Evolutionary conservation across 2,329 filamentous ascomycete genomes (phyloP), one percentile per base, ranked within the genome.

Genomic region (Diaporthe aspalathi): DNA sequence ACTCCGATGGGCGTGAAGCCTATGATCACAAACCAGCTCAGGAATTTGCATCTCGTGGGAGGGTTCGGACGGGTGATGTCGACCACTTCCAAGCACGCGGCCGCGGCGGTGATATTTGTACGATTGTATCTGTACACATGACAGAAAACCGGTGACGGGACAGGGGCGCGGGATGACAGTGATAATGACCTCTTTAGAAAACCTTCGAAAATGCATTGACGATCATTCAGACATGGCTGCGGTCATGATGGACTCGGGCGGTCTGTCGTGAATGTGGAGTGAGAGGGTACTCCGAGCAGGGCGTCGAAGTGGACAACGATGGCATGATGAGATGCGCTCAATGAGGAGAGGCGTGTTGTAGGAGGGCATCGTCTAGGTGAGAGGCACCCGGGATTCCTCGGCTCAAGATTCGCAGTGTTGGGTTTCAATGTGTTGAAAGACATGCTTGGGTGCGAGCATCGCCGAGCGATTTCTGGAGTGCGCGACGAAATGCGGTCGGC

Each of bases 101-200:
- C 53, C 52, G 52, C 52, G 66, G 52, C 54, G 45, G 71, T 65
- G 49, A 53, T 62, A 43, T 67, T 53, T 60, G 32, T 54, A 40
- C 62, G 65, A 52, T 56, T 57, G 65, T 38, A 49, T 60, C 45
- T 71, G 52, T 71, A 73, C 35, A 71, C 67, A 71, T 66, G 50
- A n/a, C 62, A 67, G 57, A 56, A 68, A 66, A 71, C 54, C 63
- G 60, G 49, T 24, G 68, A 35, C 24, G 38, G 54, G 7, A 24
- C 29, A 32, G 38, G 47, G 54, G 49, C 45, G 43, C 24, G 70
- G 54, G 38, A 66, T 38, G 53, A 38, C 53, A 68, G 43, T 67
- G 71, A 65, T 57, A 52, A 73, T 52, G 62, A 68, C 57, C 66
- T n/a, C n/a, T 54, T 56, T 56, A 73, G 72, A 71, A 49, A 24